Evolutionary conservation across 208 protist genomes (phyloP), one percentile per base, ranked within the genome.

Genomic region (Angomonas deanei): DNA sequence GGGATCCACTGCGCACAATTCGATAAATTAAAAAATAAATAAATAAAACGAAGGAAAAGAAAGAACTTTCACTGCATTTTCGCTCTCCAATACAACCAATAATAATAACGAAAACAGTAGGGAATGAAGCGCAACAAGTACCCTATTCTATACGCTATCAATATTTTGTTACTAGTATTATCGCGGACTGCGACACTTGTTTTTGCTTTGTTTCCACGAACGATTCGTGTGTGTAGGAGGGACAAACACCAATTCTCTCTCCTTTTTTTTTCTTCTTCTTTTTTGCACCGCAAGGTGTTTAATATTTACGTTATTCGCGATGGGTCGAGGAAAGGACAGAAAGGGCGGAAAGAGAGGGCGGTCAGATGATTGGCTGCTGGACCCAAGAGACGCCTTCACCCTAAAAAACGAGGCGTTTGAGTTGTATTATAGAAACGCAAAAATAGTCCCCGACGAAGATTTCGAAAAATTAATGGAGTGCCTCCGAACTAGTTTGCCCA

Each of bases 311-410:
- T 3, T 33, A 21, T 26, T 13, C 30, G 24, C 6, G 17, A 88
- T 90, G 80, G 86, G 82, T 49, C 74, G 88, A 17, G 91, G 90
- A 60, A 82, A 92, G 52, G 86, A 72, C 52, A 65, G 84, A 46
- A 86, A 83, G 31, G 76, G 80, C 33, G 82, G 82, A 26, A 92
- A 91, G 73, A 81, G 83, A 24, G 73, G 66, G 15, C 65, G 83
- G 24, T 57, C 67, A 13, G 74, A 82, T 56, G 82, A 78, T 21
- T 95, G 88, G 86, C 62, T 56, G 39, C 72, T 78, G 6, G 88
- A 95, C 60, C 39, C 53, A 3, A 84, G 89, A 27, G 83, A 93
- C 53, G 30, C 61, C 27, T 63, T 33, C 10, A 82, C 76, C 36
- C 62, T 93, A 28, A 57, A 84, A 23, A 94, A 91, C 66, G 52